A percentile compares a stretch with the other conserved stretches of the same genome.
Conservation (phyloP, 345 rosid genomes). For the Populus ilicifolia region DNA sequence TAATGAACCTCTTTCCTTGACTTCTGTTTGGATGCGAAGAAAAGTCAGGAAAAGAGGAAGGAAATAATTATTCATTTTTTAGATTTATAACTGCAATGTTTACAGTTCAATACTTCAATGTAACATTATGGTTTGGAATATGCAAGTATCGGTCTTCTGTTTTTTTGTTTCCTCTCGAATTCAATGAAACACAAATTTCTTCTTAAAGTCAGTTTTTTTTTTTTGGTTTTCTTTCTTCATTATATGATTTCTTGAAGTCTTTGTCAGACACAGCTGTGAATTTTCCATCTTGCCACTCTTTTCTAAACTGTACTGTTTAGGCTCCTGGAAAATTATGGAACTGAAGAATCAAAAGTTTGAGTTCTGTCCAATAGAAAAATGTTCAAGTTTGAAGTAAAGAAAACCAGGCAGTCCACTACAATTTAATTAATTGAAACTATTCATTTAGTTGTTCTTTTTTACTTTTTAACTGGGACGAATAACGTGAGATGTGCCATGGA, state of each 20-base stretch:
- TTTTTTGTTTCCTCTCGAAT: neutral
- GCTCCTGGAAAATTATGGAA: neutral
- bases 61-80: neutral
- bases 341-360: neutral
- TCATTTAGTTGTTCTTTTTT: neutral
- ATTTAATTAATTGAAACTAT: neutral
- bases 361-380: neutral
- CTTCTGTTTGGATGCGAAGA: conserved; percentile 7
- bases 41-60: neutral
- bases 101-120: neutral
- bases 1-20: neutral
- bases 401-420: neutral
- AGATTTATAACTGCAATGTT: neutral
- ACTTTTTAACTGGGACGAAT: neutral
- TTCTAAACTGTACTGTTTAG: neutral
- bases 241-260: neutral
- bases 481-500: neutral
- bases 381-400: neutral
- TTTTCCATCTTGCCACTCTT: neutral
- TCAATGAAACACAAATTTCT: neutral
- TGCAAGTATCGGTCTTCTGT: neutral
- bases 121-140: neutral
- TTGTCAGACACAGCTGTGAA: neutral
- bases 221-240: neutral
- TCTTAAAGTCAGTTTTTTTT: neutral